Conservation (phyloP, 75 land plant species). For the Sequoia sempervirens region DNA sequence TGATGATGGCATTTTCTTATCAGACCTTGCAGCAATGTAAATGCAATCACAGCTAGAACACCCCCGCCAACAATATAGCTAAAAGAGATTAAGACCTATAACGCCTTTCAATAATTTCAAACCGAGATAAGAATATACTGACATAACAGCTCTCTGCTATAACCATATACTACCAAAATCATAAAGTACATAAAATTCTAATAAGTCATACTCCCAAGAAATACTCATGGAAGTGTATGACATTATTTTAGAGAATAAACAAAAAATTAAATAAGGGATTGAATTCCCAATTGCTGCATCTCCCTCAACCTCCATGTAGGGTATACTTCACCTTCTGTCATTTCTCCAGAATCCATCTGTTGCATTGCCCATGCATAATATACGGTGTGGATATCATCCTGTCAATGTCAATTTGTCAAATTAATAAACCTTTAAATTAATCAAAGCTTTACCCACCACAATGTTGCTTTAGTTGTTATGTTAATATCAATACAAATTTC, state of each 20-base stretch:
- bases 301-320: constrained; percentile 81
- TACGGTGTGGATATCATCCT: constrained; percentile 93
- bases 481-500: constrained; percentile 5
- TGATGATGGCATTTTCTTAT: background rate
- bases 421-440: background rate
- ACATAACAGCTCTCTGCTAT: background rate
- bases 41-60: background rate
- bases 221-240: background rate
- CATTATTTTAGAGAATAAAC: background rate
- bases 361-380: constrained; percentile 98
- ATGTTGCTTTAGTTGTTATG: background rate
- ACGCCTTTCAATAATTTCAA: background rate
- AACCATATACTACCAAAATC: background rate
- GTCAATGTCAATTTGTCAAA: constrained; percentile 7
- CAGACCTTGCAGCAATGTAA: background rate
- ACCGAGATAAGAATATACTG: background rate
- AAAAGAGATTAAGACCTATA: background rate
- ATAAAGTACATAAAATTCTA: background rate
- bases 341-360: constrained; percentile 60
- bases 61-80: background rate
- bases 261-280: constrained; percentile 60
- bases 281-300: constrained; percentile 85
- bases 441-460: background rate
- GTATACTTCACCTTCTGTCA: constrained; percentile 47
- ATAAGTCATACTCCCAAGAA: background rate